phyloP scores from a whole-genome alignment of 306 rosid genomes.

The Malus sylvestris region DNA sequence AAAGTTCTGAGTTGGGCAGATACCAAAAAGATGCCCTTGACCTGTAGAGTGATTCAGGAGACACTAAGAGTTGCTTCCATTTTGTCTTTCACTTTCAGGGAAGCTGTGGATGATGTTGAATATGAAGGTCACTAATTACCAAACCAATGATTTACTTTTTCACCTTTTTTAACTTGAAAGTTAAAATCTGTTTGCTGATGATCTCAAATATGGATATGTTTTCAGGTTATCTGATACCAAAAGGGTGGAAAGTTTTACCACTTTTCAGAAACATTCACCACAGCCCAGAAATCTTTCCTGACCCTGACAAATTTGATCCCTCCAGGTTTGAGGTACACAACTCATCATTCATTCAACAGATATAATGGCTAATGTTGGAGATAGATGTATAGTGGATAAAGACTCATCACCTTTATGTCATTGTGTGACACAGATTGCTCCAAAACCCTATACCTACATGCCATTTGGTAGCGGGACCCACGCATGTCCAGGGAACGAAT shows the following conservation, averaged over 20 bases:
- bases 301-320: slow-evolving; percentile 86
- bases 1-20: slow-evolving; percentile 69
- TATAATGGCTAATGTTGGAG: neutral
- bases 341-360: neutral
- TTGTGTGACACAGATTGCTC: slow-evolving; percentile 54
- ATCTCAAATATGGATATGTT: neutral
- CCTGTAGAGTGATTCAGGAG: slow-evolving; percentile 84
- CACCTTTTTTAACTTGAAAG: neutral
- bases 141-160: neutral
- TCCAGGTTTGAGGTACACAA: slow-evolving; percentile 72
- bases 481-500: slow-evolving; percentile 89
- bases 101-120: slow-evolving; percentile 87
- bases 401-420: slow-evolving; percentile 9
- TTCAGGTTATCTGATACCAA: slow-evolving; percentile 82
- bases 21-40: slow-evolving; percentile 74
- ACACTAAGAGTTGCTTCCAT: slow-evolving; percentile 88
- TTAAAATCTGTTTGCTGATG: neutral
- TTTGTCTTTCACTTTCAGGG: slow-evolving; percentile 90
- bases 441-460: slow-evolving; percentile 82
- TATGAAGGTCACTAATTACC: slow-evolving; percentile 56
- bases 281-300: slow-evolving; percentile 66
- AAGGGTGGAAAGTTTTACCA: slow-evolving; percentile 97
- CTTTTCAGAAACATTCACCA: slow-evolving; percentile 93
- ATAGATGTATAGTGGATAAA: neutral
- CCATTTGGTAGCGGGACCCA: slow-evolving; percentile 99